Base-by-base conservation (phyloP, 129 eudicot species). In the Saussurea involucrata region DNA sequence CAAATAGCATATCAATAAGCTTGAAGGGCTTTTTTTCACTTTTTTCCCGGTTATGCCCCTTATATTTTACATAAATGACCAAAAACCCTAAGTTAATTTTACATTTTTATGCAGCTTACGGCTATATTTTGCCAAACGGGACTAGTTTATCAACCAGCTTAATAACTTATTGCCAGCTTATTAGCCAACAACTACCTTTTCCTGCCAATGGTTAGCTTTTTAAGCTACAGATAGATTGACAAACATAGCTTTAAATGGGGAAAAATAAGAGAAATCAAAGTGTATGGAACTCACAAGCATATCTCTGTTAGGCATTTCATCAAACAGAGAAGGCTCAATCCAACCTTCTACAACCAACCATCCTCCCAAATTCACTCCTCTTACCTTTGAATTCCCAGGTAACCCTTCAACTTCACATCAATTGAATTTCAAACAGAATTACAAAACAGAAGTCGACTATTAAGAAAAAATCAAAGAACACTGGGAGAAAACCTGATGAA, bases 291-390 rank as follows among this genome's bases (percentile, higher is more conserved):
- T 85, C 79, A 90, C 96, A 76, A 90, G 87, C 96, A 90, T 83
- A 70, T 90, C 88, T 75, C 86, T 83, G 78, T 90, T 87, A 70
- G 87, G 88, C 20, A 90, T 90, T 17, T 73, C 90, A 85, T 87
- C 96, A 80, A 87, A 90, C 24, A 90, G 81, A 79, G 92, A 85
- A 71, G 96, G 96, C 69, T 87, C 87, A 49, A 90, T 90, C 96
- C 96, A 90, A 24, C 90, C 92, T 78, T 87, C 92, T 11, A 87
- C 77, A 29, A 87, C 96, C 76, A 90, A 86, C 96, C 92, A 87
- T 57, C 92, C 92, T 73, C 92, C 96, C 80, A 87, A 85, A 63
- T 90, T 90, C 76, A 90, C 96, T 73, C 85, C 96, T 79, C 90
- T 81, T 36, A 87, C 96, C 82, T 83, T 90, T 24, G 90, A 65